These are phyloP conservation scores for Bifiguratus adelaidae DNA, from an alignment of 192 early-diverging fungal species.

Conservation along the genomic window DNA sequence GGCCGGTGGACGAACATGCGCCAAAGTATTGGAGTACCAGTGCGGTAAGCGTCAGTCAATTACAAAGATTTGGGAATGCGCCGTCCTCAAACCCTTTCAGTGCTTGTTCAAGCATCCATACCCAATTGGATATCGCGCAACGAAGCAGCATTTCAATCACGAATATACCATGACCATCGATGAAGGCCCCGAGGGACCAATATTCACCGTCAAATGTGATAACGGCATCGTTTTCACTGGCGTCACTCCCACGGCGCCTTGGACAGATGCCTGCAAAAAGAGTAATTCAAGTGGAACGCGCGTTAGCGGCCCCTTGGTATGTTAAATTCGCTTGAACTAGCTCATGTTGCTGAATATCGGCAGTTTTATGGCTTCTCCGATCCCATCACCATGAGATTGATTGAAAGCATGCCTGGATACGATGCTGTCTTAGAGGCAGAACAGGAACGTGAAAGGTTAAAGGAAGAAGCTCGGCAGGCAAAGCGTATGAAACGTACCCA, in stretches of 20 bases:
- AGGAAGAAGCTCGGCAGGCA: too few species aligned
- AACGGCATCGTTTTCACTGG: constrained; percentile 24
- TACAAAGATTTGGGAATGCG: background rate
- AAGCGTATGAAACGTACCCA: too few species aligned
- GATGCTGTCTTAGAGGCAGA: constrained; percentile 13
- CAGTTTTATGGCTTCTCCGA: constrained; percentile 48
- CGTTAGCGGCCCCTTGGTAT: constrained; percentile 38
- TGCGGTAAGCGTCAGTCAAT: constrained; percentile 19
- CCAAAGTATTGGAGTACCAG: constrained; percentile 34
- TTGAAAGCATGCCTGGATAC: constrained; percentile 31
- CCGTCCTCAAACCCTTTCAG: constrained; percentile 5
- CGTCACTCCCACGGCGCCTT: constrained; percentile 34
- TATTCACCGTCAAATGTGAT: constrained; percentile 33
- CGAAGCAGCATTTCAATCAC: constrained; percentile 34
- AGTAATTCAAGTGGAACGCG: constrained; percentile 35
- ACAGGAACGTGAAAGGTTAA: too few species aligned
- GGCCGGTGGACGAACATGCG: constrained; percentile 23
- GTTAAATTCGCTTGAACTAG: background rate
- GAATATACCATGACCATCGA: constrained; percentile 36
- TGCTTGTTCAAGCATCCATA: constrained; percentile 38
- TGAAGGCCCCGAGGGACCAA: constrained; percentile 22
- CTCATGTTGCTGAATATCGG: background rate
- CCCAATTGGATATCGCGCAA: constrained; percentile 34
- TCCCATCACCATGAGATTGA: constrained; percentile 33
- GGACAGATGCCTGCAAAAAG: constrained; percentile 34